Evolutionary conservation across 805 yeast species (phyloP).

Genomic region (Candida orba): DNA sequence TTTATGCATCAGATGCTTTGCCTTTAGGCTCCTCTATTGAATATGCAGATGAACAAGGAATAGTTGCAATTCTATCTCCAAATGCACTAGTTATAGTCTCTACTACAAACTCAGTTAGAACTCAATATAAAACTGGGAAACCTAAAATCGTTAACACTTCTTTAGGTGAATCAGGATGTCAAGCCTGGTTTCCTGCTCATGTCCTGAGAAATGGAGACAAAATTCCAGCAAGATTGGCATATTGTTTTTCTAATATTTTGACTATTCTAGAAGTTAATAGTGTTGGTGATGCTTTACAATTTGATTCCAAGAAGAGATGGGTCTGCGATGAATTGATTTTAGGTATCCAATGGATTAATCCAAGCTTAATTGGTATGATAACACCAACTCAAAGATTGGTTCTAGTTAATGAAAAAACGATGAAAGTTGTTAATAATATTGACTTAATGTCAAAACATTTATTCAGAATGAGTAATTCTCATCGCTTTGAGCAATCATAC

Average conservation of each 20-base stretch:
- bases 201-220: slow-evolving; percentile 16
- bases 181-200: slow-evolving; percentile 60
- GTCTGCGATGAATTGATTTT: slow-evolving; percentile 42
- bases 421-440: slow-evolving; percentile 24
- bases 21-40: slow-evolving; percentile 55
- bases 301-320: slow-evolving; percentile 36
- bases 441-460: slow-evolving; percentile 28
- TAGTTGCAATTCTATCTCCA: slow-evolving; percentile 54
- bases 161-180: slow-evolving; percentile 35
- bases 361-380: slow-evolving; percentile 31
- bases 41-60: slow-evolving; percentile 48
- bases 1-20: slow-evolving; percentile 40
- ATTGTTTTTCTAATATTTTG: slow-evolving; percentile 58
- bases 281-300: slow-evolving; percentile 28
- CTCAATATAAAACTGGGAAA: slow-evolving; percentile 47
- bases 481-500: slow-evolving; percentile 10
- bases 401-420: slow-evolving; percentile 32
- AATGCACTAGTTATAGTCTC: slow-evolving; percentile 46
- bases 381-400: slow-evolving; percentile 41
- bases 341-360: slow-evolving; percentile 50
- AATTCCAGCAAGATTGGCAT: slow-evolving; percentile 48
- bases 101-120: slow-evolving; percentile 40
- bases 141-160: slow-evolving; percentile 32
- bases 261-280: slow-evolving; percentile 44
- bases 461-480: slow-evolving; percentile 20